Conservation (phyloP, 495 filamentous ascomycete genomes). For the Darksidea phi region DNA sequence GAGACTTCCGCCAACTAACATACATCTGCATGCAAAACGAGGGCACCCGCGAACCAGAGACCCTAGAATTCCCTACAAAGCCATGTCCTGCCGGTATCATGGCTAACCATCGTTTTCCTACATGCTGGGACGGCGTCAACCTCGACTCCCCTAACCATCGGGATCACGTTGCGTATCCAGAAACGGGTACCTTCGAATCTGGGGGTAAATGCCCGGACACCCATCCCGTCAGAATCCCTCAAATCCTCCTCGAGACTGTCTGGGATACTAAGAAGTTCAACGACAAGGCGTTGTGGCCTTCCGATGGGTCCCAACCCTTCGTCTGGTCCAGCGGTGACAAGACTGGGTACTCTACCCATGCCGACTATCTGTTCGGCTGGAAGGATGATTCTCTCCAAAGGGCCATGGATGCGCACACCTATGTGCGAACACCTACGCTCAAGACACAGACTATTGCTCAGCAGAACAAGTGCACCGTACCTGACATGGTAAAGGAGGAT, state of each 20-base stretch:
- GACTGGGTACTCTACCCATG: neutral
- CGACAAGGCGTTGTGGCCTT: neutral
- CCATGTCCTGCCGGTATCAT: constrained; percentile 25
- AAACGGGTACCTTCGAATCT: constrained; percentile 34
- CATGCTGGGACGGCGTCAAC: constrained; percentile 29
- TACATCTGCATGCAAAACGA: constrained; percentile 18
- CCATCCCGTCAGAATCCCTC: constrained; percentile 49
- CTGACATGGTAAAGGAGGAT: neutral
- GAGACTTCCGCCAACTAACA: constrained; percentile 9
- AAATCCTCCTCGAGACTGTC: constrained; percentile 49
- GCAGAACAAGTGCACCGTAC: neutral
- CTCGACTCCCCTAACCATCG: constrained; percentile 3
- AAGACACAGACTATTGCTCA: neutral
- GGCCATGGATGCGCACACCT: neutral
- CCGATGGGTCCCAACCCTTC: neutral
- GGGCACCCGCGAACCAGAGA: constrained; percentile 5
- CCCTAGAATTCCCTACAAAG: constrained; percentile 19
- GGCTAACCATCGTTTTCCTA: constrained; percentile 22
- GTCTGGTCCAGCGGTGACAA: neutral
- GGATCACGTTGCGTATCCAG: constrained; percentile 44
- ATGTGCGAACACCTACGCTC: neutral
- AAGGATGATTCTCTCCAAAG: neutral
- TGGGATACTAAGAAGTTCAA: neutral
- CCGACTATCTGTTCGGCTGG: neutral
- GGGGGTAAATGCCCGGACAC: constrained; percentile 47